A percentile compares a stretch with the other conserved stretches of the same genome.
phyloP scores from a whole-genome alignment of 768 basidiomycete genomes.

The Collybiopsis luxurians region DNA sequence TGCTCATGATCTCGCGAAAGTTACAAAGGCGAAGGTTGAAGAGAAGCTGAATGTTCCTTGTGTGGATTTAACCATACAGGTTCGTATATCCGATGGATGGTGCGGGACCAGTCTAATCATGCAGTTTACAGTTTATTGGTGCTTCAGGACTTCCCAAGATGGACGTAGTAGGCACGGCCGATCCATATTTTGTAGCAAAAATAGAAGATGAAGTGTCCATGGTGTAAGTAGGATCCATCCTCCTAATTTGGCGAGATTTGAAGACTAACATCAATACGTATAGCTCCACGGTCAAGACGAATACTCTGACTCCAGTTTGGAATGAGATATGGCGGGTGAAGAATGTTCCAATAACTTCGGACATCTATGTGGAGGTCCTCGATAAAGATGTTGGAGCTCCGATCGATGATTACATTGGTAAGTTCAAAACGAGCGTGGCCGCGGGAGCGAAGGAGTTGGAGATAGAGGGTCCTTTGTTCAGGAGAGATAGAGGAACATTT shows the following conservation, averaged over 20 bases:
- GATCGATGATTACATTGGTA: constrained; percentile 65
- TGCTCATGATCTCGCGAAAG: constrained; percentile 29
- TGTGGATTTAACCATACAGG: constrained; percentile 59
- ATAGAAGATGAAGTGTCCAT: constrained; percentile 63
- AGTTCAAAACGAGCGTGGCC: constrained; percentile 49
- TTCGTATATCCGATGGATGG: constrained; percentile 14
- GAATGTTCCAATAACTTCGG: constrained; percentile 65
- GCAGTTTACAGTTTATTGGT: constrained; percentile 56
- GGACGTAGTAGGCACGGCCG: constrained; percentile 61
- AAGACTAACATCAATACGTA: background rate
- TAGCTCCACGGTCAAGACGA: constrained; percentile 63
- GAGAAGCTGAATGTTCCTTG: constrained; percentile 39
- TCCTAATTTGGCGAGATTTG: background rate
- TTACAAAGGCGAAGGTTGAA: constrained; percentile 26
- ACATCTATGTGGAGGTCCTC: constrained; percentile 52
- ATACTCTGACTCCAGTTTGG: constrained; percentile 69
- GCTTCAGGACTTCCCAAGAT: constrained; percentile 68
- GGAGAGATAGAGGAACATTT: constrained; percentile 55
- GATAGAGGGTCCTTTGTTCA: constrained; percentile 52
- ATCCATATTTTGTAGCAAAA: constrained; percentile 72
- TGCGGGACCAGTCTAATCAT: background rate
- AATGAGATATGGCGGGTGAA: constrained; percentile 72
- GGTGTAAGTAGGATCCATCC: constrained; percentile 41
- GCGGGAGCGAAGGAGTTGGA: constrained; percentile 62
- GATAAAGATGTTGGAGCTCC: constrained; percentile 64